Evolutionary conservation across 1,284 basidiomycete species (phyloP).

Genomic region (Mixia osmundae): DNA sequence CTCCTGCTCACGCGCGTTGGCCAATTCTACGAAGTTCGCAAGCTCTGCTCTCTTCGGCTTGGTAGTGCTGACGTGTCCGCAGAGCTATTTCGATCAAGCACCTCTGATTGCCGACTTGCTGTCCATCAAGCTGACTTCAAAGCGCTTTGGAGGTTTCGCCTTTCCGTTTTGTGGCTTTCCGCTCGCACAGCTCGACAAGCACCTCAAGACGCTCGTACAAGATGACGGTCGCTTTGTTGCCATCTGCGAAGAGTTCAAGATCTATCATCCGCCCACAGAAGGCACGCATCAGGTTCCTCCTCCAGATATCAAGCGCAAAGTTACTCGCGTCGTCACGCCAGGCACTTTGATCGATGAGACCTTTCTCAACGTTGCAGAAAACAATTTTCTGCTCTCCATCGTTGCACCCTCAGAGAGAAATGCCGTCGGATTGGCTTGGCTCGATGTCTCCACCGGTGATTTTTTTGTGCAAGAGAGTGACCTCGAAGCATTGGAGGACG

Average conservation of each 20-base stretch:
- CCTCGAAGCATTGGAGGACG: conserved; percentile 41
- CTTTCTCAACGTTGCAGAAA: conserved; percentile 58
- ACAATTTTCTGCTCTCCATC: conserved; percentile 65
- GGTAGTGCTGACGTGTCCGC: neutral
- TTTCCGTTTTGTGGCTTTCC: conserved; percentile 95
- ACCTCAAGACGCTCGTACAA: conserved; percentile 63
- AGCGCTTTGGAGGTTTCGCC: conserved; percentile 44
- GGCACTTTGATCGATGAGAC: conserved; percentile 69
- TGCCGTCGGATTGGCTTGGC: conserved; percentile 52
- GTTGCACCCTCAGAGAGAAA: conserved; percentile 10
- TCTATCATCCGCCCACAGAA: conserved; percentile 16
- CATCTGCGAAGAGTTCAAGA: conserved; percentile 68
- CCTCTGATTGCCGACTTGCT: conserved; percentile 47
- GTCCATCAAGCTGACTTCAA: conserved; percentile 52
- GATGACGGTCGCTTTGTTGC: conserved; percentile 61
- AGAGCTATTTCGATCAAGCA: conserved; percentile 90
- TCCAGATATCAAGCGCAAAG: conserved; percentile 21
- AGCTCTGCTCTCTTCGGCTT: neutral
- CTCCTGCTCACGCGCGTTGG: conserved; percentile 73
- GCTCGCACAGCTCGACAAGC: conserved; percentile 53
- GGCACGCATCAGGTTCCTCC: too few species aligned
- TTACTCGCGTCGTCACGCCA: conserved; percentile 66
- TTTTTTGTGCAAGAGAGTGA: conserved; percentile 51
- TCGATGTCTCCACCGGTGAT: conserved; percentile 84
- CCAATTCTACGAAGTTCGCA: conserved; percentile 67